Percentiles rank a stretch among this genome's conserved stretches.
Evolutionary conservation across 805 yeast genomes (phyloP).

Genomic region (Lipomyces lipofer): DNA sequence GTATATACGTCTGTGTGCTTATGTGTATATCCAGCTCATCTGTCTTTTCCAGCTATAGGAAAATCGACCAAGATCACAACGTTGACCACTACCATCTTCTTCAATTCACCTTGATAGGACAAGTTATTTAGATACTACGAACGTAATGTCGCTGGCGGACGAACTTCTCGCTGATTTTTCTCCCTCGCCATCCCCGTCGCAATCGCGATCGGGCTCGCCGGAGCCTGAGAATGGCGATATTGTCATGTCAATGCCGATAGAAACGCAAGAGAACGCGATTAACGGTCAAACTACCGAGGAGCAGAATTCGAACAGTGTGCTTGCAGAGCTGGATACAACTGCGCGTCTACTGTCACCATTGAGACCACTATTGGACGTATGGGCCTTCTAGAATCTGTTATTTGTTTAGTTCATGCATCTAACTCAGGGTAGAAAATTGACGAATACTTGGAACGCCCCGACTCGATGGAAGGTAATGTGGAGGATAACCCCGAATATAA

Average conservation of each 20-base stretch:
- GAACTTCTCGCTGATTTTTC: slow-evolving; percentile 44
- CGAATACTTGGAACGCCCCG: slow-evolving; percentile 19
- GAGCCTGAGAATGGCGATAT: slow-evolving; percentile 33
- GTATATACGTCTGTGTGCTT: no score
- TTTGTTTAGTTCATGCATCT: background rate
- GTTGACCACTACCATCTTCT: no score
- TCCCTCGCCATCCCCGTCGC: slow-evolving; percentile 21
- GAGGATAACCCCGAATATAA: slow-evolving; percentile 47
- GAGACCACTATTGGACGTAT: slow-evolving; percentile 13
- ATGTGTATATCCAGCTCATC: no score
- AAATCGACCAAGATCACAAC: no score
- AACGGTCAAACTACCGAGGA: slow-evolving; percentile 5
- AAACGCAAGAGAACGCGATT: background rate
- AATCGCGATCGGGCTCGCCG: slow-evolving; percentile 17
- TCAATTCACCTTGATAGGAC: no score
- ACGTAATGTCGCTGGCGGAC: slow-evolving; percentile 45
- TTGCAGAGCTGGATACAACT: slow-evolving; percentile 22
- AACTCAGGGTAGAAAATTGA: slow-evolving; percentile 18
- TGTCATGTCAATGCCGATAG: no score
- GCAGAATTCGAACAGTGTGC: slow-evolving; percentile 4
- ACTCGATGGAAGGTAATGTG: slow-evolving; percentile 34
- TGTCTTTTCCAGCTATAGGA: no score
- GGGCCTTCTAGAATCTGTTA: no score
- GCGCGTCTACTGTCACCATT: slow-evolving; percentile 17
- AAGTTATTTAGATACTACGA: no score